Evolutionary conservation across 345 rosid genomes (phyloP).

Genomic region (Eucalyptus sp.): DNA sequence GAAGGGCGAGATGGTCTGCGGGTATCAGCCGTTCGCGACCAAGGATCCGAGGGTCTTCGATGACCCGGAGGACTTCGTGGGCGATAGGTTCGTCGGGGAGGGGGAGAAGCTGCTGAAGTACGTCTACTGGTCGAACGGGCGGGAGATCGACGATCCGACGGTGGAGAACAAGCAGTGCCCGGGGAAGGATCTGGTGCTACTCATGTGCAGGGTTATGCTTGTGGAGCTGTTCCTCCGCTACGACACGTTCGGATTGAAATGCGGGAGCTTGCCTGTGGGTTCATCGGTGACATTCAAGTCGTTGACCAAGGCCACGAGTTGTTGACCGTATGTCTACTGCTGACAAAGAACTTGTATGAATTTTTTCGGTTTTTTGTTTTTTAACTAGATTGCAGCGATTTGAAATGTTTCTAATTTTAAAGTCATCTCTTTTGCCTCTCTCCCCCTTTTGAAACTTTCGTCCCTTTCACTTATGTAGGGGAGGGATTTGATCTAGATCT

Average conservation of each 20-base stretch:
- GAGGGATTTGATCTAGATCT: no score
- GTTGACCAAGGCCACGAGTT: constrained; percentile 9
- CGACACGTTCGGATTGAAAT: constrained; percentile 28
- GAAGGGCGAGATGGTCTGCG: constrained; percentile 41
- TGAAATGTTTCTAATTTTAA: not conserved
- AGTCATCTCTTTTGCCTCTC: no score
- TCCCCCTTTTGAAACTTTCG: no score
- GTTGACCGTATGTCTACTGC: not conserved
- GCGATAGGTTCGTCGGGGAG: constrained; percentile 23
- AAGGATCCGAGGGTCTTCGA: constrained; percentile 28
- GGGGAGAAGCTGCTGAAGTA: constrained; percentile 31
- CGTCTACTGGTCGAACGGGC: constrained; percentile 47
- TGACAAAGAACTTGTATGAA: not conserved
- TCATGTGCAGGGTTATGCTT: constrained; percentile 14
- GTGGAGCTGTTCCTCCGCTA: constrained; percentile 43
- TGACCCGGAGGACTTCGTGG: constrained; percentile 23
- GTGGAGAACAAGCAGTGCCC: constrained; percentile 39
- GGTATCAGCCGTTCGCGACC: constrained; percentile 36
- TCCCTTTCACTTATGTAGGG: no score
- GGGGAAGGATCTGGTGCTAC: constrained; percentile 38
- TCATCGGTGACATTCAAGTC: constrained; percentile 27
- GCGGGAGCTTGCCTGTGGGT: not conserved
- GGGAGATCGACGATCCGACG: constrained; percentile 22
- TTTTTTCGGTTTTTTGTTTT: not conserved
- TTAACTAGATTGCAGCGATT: not conserved